These are phyloP conservation scores for Pestalotiopsis sp. DNA, from an alignment of 2,329 filamentous ascomycete genomes.

Conservation along the genomic window DNA sequence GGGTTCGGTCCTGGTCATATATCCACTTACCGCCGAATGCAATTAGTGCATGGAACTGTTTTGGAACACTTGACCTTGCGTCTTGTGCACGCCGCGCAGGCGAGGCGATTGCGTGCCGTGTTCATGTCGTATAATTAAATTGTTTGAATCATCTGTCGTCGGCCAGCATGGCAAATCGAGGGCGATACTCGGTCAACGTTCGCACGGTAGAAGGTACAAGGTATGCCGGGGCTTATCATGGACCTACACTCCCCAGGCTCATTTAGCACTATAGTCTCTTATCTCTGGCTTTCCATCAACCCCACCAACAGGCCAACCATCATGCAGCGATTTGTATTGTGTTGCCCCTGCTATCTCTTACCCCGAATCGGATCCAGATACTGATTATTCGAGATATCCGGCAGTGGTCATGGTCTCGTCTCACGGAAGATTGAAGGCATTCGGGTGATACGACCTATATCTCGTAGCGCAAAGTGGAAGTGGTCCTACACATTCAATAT, in stretches of 20 bases:
- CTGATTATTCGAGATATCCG: not conserved
- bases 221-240: not conserved
- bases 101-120: constrained; percentile 23
- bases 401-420: not conserved
- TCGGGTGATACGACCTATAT: not conserved
- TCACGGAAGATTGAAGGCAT: not conserved
- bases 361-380: not conserved
- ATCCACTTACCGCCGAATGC: constrained; percentile 31
- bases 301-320: not conserved
- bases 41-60: constrained; percentile 41
- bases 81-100: constrained; percentile 32
- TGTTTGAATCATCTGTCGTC: not conserved
- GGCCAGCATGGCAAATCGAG: not conserved
- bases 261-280: not conserved
- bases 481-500: not conserved
- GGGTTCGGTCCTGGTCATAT: not conserved
- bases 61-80: constrained; percentile 43
- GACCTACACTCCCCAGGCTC: not conserved
- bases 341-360: not conserved
- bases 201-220: not conserved
- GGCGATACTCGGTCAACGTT: not conserved
- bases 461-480: not conserved
- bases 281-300: not conserved
- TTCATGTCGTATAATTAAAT: not conserved
- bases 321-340: not conserved